Base-by-base conservation (phyloP, 2,329 filamentous ascomycete species). In the Talaromyces sp. region DNA sequence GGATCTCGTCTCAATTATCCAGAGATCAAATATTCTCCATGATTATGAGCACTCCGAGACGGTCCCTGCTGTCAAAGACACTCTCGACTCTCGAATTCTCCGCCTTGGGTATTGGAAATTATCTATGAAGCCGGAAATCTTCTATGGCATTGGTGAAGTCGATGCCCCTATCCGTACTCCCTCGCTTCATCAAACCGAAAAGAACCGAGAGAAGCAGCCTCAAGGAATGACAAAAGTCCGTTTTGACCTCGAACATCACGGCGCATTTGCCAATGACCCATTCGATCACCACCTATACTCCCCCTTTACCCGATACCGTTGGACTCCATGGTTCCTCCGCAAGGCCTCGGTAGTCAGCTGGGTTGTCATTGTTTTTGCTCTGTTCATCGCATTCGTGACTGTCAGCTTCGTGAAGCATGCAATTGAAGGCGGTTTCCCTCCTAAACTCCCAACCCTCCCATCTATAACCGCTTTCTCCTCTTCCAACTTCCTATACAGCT, bases 21-120 rank as follows among this genome's bases (percentile, higher is more conserved):
- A 90, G 58, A 84, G 88, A 54, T 92, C 90, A 58, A 96, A 96
- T 70, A 85, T 87, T 16, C 80, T 91, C 44, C 77, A 80, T 19
- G 87, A 89, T 64, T 96, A 91, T 70, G 79, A 82, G 11, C 84
- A 84, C 3, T 85, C 86, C 0, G 88, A 92, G 63, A 83, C 84
- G 0, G 80, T 85, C 39, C 64, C 66, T 3, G 60, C 69, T 4
- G 71, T 74, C 0, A 56, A 62, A 79, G 57, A 79, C 83, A 39
- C 76, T 73, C 45, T 82, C 78, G 64, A 83, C 80, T 55, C 70
- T 14, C 83, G 84, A 58, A 76, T 82, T 4, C 86, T 93, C 62
- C 82, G 88, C 40, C 80, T 97, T n/a, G 91, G 92, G 6, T 95
- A 95, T 72, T 97, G 92, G 90, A 84, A 83, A 53, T 85, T 86